Evolutionary conservation across 176 grass and related monocot species (phyloP).

Genomic region (Eragrostis curvula): DNA sequence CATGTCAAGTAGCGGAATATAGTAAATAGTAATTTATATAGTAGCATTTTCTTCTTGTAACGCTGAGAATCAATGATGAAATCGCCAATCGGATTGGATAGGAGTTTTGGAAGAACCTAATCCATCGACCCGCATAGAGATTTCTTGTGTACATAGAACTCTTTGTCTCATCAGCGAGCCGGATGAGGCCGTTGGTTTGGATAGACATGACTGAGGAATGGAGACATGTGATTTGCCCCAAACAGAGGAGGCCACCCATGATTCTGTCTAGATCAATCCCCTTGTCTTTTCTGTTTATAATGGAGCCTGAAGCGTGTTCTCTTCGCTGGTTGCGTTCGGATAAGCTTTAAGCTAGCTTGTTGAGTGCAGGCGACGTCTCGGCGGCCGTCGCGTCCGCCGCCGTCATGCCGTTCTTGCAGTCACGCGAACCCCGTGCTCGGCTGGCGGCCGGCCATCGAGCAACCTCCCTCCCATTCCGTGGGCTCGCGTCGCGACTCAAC

Average conservation of each 20-base stretch:
- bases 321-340: not conserved
- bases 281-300: slow-evolving; percentile 4
- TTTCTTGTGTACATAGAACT: slow-evolving; percentile 24
- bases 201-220: slow-evolving; percentile 16
- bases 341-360: not conserved
- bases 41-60: not conserved
- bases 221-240: slow-evolving; percentile 37
- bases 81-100: not conserved
- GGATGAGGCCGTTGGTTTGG: not conserved
- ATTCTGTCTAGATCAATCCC: not conserved
- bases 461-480: not conserved
- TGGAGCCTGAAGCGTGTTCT: not conserved
- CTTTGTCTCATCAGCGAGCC: not conserved
- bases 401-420: slow-evolving; percentile 28
- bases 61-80: not conserved
- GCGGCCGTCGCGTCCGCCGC: not conserved
- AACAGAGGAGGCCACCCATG: slow-evolving; percentile 13
- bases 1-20: not conserved
- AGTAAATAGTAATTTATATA: not conserved
- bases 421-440: slow-evolving; percentile 37
- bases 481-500: not conserved
- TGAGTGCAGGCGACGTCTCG: slow-evolving; percentile 6
- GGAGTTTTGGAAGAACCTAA: slow-evolving; percentile 39
- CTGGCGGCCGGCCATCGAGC: not conserved
- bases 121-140: not conserved